Conservation (phyloP, 2,329 filamentous ascomycete genomes). For the Talaromyces verruculosus region DNA sequence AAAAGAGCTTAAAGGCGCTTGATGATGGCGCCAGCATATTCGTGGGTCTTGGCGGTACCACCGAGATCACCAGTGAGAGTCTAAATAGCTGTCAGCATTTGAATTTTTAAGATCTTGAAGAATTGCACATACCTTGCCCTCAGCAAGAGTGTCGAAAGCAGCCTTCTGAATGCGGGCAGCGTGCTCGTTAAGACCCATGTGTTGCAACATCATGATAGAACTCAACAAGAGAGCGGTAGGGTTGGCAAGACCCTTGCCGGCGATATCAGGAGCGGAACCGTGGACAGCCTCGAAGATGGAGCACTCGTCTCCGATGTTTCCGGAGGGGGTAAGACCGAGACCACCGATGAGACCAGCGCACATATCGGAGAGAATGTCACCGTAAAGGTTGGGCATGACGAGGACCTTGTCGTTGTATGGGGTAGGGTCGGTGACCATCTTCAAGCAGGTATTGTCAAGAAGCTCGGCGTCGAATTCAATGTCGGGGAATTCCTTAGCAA, state of each 20-base stretch:
- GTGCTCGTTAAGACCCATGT: constrained; percentile 88
- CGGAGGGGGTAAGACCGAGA: constrained; percentile 92
- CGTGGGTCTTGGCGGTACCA: constrained; percentile 90
- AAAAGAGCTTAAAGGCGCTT: constrained; percentile 51
- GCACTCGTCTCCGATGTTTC: constrained; percentile 98
- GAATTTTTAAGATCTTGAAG: background rate
- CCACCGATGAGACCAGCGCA: constrained; percentile 98
- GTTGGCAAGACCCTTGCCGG: constrained; percentile 93
- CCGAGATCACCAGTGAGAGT: constrained; percentile 91
- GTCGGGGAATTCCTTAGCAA: constrained; percentile 91
- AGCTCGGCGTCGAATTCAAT: constrained; percentile 98
- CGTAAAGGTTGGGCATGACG: constrained; percentile 96
- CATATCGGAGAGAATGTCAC: constrained; percentile 99
- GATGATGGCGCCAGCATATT: constrained; percentile 94
- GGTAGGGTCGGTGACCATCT: constrained; percentile 93
- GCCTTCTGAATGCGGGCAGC: constrained; percentile 88
- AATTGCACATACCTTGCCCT: constrained; percentile 71
- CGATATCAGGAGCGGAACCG: constrained; percentile 94
- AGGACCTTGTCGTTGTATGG: constrained; percentile 99
- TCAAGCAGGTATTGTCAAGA: constrained; percentile 98
- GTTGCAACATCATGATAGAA: constrained; percentile 99
- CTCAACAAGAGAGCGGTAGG: constrained; percentile 91
- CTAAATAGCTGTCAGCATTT: constrained; percentile 37
- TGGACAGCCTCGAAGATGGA: constrained; percentile 99
- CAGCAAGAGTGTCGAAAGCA: constrained; percentile 89